Evolutionary conservation across 306 rosid genomes (phyloP).

Genomic region (Aeschynomene evenia): DNA sequence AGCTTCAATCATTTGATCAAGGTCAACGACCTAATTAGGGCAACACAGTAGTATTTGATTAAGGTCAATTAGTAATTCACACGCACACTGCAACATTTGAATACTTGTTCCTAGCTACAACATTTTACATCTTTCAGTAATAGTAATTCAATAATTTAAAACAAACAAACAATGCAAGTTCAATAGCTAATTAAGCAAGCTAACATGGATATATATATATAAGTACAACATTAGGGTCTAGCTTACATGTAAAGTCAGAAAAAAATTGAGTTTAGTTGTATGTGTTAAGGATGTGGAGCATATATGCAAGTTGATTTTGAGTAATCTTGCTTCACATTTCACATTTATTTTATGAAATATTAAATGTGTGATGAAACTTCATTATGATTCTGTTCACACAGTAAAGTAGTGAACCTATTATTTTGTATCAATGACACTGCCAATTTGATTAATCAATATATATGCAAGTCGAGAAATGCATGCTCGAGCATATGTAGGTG

Average conservation of each 20-base stretch:
- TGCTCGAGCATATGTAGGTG: not conserved
- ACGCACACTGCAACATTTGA: not conserved
- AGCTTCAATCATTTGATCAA: conserved; percentile 22
- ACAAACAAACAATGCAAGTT: not conserved
- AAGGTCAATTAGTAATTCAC: not conserved
- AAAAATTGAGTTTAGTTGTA: too few species aligned
- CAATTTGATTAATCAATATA: not conserved
- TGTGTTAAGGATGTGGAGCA: not conserved
- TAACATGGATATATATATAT: not conserved
- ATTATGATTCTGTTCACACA: conserved; percentile 50
- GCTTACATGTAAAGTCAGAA: not conserved
- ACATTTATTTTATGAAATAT: not conserved
- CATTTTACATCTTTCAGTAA: not conserved
- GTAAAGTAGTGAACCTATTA: too few species aligned
- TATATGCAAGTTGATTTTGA: not conserved
- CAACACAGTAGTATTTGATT: not conserved
- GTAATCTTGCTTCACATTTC: not conserved
- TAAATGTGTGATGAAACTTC: conserved; percentile 12
- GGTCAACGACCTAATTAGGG: conserved; percentile 14
- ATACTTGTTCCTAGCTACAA: not conserved
- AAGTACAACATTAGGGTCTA: too few species aligned
- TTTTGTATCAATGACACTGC: not conserved
- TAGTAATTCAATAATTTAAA: not conserved
- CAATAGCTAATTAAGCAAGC: not conserved
- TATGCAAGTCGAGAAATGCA: not conserved